Base-by-base conservation (phyloP, 495 filamentous ascomycete genomes). In the Daldinia childiae region DNA sequence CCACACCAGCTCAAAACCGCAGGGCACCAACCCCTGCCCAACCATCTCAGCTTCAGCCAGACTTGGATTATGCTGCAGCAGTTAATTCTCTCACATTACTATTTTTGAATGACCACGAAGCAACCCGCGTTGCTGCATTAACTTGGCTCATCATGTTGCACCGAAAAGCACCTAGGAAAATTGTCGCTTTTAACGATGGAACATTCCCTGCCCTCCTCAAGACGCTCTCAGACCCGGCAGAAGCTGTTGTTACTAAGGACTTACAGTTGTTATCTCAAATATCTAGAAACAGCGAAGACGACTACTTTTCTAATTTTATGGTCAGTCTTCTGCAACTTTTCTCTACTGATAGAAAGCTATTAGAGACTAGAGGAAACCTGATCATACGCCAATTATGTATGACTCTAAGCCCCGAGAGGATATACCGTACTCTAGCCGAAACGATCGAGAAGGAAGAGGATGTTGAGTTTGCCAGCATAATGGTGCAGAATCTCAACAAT, bases 401-500 rank as follows among this genome's bases (percentile, higher is more conserved):
- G 56, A 97, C 91, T 68, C 82, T 99, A 32, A 96, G 94, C 68
- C 90, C 96, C 0, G 96, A 98, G 78, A 88, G 94, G 56, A 99
- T 99, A 64, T 99, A 98, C 76, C 91, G 96, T 32, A 98, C 94
- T 4, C 80, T 99, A 56, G 96, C 96, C 51, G 96, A 98, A 69
- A 97, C 95, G 78, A 90, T 99, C 6, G 96, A 98, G 79, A 97
- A 96, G 69, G 96, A 99, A 79, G 95, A 98, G 83, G 95, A 99
- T 76, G 86, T 98, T 34, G 96, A 98, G 77, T 99, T 99, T 79
- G 94, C 96, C 17, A 97, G 94, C 71, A 99, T 98, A 73, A 99
- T 99, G 96, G 93, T 99, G 27, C 96, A 98, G 76, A 98, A 98
- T 78, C 84, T 99, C 50, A 99, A 99, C 80, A 99, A 99, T 75